Evolutionary conservation across 2,329 filamentous ascomycete genomes (phyloP).

Genomic region (Nothopassalora personata): DNA sequence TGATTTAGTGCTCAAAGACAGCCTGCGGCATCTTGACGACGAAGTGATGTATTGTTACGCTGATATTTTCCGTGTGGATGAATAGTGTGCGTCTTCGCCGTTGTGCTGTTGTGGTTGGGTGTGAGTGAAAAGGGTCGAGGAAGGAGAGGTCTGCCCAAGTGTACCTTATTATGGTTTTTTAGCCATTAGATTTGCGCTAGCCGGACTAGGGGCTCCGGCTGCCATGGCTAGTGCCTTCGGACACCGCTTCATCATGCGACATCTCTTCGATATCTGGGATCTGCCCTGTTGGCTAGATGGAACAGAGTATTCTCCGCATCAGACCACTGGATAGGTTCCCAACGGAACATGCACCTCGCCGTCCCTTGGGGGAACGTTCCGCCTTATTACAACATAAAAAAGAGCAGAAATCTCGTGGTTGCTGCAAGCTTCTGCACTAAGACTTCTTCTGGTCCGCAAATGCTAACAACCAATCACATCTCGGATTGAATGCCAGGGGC

Average conservation of each 20-base stretch:
- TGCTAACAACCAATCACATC: neutral
- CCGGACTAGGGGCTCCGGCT: no score
- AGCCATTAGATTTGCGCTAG: neutral
- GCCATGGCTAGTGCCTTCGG: no score
- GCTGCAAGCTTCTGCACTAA: neutral
- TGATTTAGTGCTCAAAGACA: constrained; percentile 33
- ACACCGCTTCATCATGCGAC: no score
- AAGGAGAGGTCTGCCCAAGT: neutral
- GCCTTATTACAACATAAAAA: neutral
- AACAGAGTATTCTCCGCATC: no score
- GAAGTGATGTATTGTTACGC: constrained; percentile 24
- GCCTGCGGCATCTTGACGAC: constrained; percentile 34
- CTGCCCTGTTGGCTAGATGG: no score
- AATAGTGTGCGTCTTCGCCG: constrained; percentile 22
- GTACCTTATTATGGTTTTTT: neutral
- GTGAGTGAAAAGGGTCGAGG: constrained; percentile 4
- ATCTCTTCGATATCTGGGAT: no score
- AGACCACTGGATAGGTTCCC: no score
- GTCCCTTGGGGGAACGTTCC: neutral
- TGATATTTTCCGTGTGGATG: constrained; percentile 7
- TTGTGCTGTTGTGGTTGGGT: constrained; percentile 1
- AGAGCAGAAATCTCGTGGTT: neutral
- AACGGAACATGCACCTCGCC: neutral
- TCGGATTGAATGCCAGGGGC: neutral
- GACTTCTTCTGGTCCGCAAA: neutral